These are phyloP conservation scores for Yamadazyma epiphylla DNA, from an alignment of 1,139 yeast genomes.

Conservation along the genomic window DNA sequence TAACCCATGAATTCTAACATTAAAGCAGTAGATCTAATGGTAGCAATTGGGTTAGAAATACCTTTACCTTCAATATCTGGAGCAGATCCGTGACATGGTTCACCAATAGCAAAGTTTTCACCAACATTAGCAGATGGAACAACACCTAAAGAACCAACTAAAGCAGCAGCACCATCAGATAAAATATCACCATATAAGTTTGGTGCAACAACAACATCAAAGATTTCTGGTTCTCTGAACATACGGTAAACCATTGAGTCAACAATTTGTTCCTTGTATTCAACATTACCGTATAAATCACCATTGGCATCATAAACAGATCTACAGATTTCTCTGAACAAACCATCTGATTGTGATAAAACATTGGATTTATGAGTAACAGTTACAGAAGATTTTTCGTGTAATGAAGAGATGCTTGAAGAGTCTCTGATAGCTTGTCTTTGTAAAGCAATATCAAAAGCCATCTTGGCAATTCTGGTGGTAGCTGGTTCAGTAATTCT, in stretches of 20 bases:
- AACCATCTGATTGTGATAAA: conserved; percentile 86
- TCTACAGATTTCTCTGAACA: conserved; percentile 90
- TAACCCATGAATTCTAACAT: conserved; percentile 97
- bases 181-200: conserved; percentile 96
- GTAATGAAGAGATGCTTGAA: conserved; percentile 31
- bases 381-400: conserved; percentile 67
- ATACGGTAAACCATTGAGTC: conserved; percentile 98
- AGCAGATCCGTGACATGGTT: conserved; percentile 98
- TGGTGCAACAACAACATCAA: conserved; percentile 98
- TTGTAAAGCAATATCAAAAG: conserved; percentile 87
- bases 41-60: conserved; percentile 95
- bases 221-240: conserved; percentile 96
- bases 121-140: conserved; percentile 99
- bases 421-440: conserved; percentile 79
- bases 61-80: conserved; percentile 97
- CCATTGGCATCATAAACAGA: conserved; percentile 67
- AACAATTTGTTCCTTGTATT: conserved; percentile 90
- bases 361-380: conserved; percentile 97
- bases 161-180: conserved; percentile 98
- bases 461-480: conserved; percentile 81
- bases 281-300: conserved; percentile 52
- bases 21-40: conserved; percentile 94
- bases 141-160: conserved; percentile 96
- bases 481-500: conserved; percentile 90
- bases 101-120: conserved; percentile 93